Evolutionary conservation across 163 green algal species (phyloP), one percentile per base, ranked within the genome.

Genomic region (Chlamydomonas reinhardtii): DNA sequence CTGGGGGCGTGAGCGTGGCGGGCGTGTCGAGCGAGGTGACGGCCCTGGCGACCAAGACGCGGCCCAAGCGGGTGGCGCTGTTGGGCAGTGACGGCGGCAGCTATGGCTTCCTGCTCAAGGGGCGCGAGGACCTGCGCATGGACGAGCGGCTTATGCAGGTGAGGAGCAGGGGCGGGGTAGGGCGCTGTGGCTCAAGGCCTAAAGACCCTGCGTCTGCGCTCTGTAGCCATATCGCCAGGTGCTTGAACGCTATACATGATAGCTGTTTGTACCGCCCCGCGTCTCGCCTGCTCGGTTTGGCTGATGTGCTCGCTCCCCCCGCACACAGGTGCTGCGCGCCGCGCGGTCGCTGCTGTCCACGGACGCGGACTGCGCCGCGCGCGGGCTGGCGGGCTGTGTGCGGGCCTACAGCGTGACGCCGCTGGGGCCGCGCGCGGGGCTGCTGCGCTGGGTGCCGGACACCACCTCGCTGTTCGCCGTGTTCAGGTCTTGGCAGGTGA

Each of bases 71-170:
- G 17, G 78, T 99, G 48, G 64, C 65, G 48, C 83, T 99, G 34
- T n/a, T 96, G 24, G 95, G 93, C 31, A 95, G 84, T 24, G 94
- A 99, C 79, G 97, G 97, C 52, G 52, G 59, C 8, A 27, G 70
- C 9, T 92, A 96, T 82, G 71, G 76, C 4, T 99, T 96, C 90
- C 88, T 99, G 73, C 91, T 99, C 17, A 99, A 99, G 90, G 96
- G 96, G 0, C 81, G 93, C 0, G 96, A 99, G 79, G 96, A 99
- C 71, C 91, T 99, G 84, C 88, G 95, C 8, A 89, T 97, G 54
- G 97, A 99, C 78, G 93, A 96, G 72, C 89, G 94, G n/a, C 82
- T 99, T 14, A 96, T 97, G 94, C 96, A 97, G 92, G 82, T 96
- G 29, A 3, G 35, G 73, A 62, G 32, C 35, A 2, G 68, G n/a